phyloP scores from a whole-genome alignment of 2,329 filamentous ascomycete species.

The Catunica adiposa region DNA sequence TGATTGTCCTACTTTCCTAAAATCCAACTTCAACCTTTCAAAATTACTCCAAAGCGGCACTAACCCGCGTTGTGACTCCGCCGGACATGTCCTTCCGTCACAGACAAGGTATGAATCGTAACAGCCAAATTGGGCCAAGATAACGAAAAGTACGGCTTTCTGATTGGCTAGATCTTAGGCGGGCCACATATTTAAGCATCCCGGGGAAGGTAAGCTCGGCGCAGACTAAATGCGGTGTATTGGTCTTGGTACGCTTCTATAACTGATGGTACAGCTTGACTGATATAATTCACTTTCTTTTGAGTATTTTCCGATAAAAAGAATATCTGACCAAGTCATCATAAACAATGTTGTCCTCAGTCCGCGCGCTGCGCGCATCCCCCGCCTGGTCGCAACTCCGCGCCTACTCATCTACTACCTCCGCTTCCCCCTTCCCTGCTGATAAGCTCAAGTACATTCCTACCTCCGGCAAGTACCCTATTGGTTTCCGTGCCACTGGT shows the following conservation, averaged over 20 bases:
- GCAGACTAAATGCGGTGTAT: not conserved
- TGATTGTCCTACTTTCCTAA: no score
- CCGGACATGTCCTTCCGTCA: constrained; percentile 11
- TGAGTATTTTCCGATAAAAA: not conserved
- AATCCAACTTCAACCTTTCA: no score
- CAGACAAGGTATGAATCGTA: not conserved
- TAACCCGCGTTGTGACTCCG: not conserved
- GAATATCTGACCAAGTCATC: not conserved
- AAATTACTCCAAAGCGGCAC: no score
- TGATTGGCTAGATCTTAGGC: not conserved
- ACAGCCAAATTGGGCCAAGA: constrained; percentile 6
- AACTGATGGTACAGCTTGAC: no score
- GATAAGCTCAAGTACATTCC: constrained; percentile 87
- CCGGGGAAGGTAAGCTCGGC: not conserved
- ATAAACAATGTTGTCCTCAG: not conserved
- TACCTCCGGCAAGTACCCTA: constrained; percentile 67
- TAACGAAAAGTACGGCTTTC: not conserved
- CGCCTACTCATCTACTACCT: constrained; percentile 14
- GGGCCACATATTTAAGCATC: not conserved
- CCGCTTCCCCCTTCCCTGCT: constrained; percentile 37
- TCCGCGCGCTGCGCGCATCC: not conserved
- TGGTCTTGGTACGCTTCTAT: not conserved
- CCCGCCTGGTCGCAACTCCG: constrained; percentile 5
- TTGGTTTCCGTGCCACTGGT: constrained; percentile 74
- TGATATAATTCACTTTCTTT: not conserved